Conservation (phyloP, 1,284 basidiomycete genomes). For the Naganishia sp. region DNA sequence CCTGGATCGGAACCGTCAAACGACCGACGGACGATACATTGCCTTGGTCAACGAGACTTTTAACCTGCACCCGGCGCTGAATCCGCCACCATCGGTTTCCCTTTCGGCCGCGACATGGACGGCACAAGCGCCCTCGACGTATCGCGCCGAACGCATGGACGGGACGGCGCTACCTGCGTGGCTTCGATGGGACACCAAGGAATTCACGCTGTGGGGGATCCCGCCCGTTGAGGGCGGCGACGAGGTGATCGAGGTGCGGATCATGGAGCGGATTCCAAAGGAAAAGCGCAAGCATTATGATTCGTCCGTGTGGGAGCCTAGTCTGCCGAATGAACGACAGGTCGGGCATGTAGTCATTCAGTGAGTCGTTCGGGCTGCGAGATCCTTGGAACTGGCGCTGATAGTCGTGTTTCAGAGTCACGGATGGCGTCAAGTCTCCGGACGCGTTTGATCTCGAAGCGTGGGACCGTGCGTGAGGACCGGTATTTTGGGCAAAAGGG, state of each 20-base stretch:
- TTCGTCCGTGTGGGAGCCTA: slow-evolving; percentile 45
- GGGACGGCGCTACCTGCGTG: slow-evolving; percentile 45
- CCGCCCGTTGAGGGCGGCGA: slow-evolving; percentile 41
- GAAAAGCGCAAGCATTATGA: slow-evolving; percentile 44
- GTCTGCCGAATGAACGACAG: slow-evolving; percentile 45
- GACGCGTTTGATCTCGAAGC: slow-evolving; percentile 32
- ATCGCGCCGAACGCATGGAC: slow-evolving; percentile 45
- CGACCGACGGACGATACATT: slow-evolving; percentile 43
- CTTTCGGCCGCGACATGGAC: slow-evolving; percentile 51
- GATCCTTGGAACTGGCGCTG: not conserved
- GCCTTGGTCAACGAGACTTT: slow-evolving; percentile 50
- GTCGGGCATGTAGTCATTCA: slow-evolving; percentile 48
- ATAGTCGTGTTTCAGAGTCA: slow-evolving; percentile 14
- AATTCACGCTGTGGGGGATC: slow-evolving; percentile 51
- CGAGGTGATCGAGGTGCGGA: slow-evolving; percentile 41
- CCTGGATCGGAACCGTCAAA: slow-evolving; percentile 30
- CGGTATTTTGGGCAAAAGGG: too few species aligned
- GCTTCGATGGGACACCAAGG: slow-evolving; percentile 51
- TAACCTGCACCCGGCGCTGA: slow-evolving; percentile 49
- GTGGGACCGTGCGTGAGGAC: slow-evolving; percentile 12
- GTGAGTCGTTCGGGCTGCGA: slow-evolving; percentile 27
- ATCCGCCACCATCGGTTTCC: slow-evolving; percentile 49
- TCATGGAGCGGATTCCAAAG: slow-evolving; percentile 46
- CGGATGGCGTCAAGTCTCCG: slow-evolving; percentile 23
- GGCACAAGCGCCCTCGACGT: slow-evolving; percentile 47